Evolutionary conservation across 805 yeast species (phyloP), one percentile per base, ranked within the genome.

Genomic region (Metschnikowia kofuensis): DNA sequence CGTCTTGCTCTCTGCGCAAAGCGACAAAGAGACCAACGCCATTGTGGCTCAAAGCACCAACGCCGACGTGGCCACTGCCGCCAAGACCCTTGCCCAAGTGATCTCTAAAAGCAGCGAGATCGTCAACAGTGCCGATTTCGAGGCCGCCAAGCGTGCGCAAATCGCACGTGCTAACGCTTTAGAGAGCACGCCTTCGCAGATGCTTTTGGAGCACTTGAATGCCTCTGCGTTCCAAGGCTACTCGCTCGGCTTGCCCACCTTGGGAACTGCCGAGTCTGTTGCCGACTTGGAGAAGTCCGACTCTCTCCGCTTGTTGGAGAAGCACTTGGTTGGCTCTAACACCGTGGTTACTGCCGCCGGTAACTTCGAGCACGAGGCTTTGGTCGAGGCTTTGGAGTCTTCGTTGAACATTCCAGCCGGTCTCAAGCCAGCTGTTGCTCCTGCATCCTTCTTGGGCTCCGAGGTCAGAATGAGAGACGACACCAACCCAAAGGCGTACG

Each of bases 381-480:
- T 87, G 55, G 88, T 84, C 52, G 83, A 82, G 52, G 76, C 84
- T 48, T 81, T 87, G 51, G 84, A 83, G 63, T 66, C 76, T 52
- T 60, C 75, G 51, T 63, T 82, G 46, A 57, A 70, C 42, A 59
- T 84, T 31, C 72, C 80, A 47, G 68, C 76, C 44, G 89, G 87
- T 56, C 65, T 78, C 48, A 69, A 70, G 64, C 75, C 76, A 48
- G 66, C 70, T 27, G 63, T 62, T 45, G 76, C 77, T 57, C 74
- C 80, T 47, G 80, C 87, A 52, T 66, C 82, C 48, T 87, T 87
- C 80, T 78, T 87, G 67, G 96, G 96, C 67, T 86, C 94, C 41
- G 95, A 87, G 67, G 84, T 86, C 57, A 83, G 91, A 80, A 74
- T 86, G 75, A 85, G 96, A 82, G 96, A 87, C 66, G 96, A 87